These are phyloP conservation scores for Xenosphaeropsis pyriputrescens DNA, from an alignment of 2,329 filamentous ascomycete species.

Conservation along the genomic window DNA sequence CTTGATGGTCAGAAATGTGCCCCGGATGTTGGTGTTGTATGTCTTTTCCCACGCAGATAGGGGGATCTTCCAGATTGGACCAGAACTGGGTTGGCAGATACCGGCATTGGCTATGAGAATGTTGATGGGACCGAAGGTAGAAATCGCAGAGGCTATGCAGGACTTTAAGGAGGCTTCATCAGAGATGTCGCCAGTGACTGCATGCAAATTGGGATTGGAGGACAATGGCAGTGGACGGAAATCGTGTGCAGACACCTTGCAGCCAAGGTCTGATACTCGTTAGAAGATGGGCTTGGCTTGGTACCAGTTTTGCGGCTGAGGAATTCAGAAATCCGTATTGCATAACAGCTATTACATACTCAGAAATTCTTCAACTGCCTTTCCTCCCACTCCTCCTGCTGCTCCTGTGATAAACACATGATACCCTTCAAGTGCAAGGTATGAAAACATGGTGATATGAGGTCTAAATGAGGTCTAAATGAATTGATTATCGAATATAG, in stretches of 20 bases:
- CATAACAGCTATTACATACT: conserved; percentile 20
- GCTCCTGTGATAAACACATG: conserved; percentile 40
- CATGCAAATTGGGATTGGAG: conserved; percentile 21
- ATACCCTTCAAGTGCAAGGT: conserved; percentile 8
- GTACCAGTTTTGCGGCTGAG: too few relatives aligned
- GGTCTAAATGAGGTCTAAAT: too few relatives aligned
- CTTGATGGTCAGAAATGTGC: conserved; percentile 39
- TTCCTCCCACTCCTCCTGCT: conserved; percentile 32
- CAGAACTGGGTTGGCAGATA: conserved; percentile 32
- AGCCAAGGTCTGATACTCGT: conserved; percentile 28
- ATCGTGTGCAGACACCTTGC: conserved; percentile 37
- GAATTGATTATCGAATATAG: too few relatives aligned
- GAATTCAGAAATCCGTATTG: neutral
- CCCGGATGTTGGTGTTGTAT: conserved; percentile 32
- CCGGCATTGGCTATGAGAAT: conserved; percentile 37
- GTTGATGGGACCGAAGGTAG: conserved; percentile 32
- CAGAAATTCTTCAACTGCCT: conserved; percentile 34
- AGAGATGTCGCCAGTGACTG: conserved; percentile 29
- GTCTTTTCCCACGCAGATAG: conserved; percentile 34
- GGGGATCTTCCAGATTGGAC: conserved; percentile 36
- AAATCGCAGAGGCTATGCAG: conserved; percentile 23
- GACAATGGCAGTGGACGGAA: conserved; percentile 19
- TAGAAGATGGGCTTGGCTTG: neutral
- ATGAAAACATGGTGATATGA: conserved; percentile 3
- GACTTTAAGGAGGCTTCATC: conserved; percentile 27